These are phyloP conservation scores for Hypoxylon sp. DNA, from an alignment of 2,329 filamentous ascomycete species.

Conservation along the genomic window DNA sequence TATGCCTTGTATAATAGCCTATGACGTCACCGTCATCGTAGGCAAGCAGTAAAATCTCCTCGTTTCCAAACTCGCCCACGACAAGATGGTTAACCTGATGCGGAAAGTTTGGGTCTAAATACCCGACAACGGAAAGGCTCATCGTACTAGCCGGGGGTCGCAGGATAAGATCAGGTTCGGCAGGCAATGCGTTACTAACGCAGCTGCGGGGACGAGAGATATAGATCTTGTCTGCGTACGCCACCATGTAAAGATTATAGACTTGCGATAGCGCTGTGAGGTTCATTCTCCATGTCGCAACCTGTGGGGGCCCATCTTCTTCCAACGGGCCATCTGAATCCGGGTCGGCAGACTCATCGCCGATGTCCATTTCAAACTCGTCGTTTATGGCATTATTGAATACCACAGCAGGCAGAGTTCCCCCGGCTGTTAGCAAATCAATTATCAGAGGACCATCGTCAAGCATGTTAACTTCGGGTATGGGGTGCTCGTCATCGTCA, in stretches of 20 bases:
- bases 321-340: constrained; percentile 24
- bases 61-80: constrained; percentile 76
- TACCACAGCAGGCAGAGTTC: constrained; percentile 1
- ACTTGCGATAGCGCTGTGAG: constrained; percentile 71
- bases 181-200: constrained; percentile 63
- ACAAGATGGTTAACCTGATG: constrained; percentile 80
- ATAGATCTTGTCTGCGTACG: constrained; percentile 70
- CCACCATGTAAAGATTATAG: constrained; percentile 75
- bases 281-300: constrained; percentile 65
- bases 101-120: constrained; percentile 65
- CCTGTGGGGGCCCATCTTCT: constrained; percentile 43
- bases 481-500: constrained; percentile 5
- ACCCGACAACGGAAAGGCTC: constrained; percentile 62
- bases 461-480: neutral
- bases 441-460: neutral
- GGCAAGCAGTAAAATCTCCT: constrained; percentile 77
- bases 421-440: neutral
- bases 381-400: neutral
- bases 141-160: constrained; percentile 60
- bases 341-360: constrained; percentile 11
- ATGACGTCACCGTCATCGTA: constrained; percentile 84
- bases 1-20: constrained; percentile 74
- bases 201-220: constrained; percentile 67
- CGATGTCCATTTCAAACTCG: constrained; percentile 9
- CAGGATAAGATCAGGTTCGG: constrained; percentile 66